Evolutionary conservation across 2,329 filamentous ascomycete genomes (phyloP).

Genomic region (Penicillium sp.): DNA sequence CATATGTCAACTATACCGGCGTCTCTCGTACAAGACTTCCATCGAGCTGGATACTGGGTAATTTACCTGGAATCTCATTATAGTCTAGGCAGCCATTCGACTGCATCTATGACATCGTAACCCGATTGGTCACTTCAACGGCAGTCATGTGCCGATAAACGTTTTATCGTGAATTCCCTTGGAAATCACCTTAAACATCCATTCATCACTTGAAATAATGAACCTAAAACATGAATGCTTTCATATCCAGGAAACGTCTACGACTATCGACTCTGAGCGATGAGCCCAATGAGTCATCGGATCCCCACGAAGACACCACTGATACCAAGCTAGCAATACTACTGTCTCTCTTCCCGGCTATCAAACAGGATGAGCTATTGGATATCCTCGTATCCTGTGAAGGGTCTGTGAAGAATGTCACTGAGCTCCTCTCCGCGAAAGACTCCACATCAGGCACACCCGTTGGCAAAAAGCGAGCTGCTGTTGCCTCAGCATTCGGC

Average conservation of each 20-base stretch:
- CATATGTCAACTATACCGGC: constrained; percentile 12
- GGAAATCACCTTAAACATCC: background rate
- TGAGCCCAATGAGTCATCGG: constrained; percentile 8
- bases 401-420: constrained; percentile 69
- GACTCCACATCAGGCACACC: constrained; percentile 1
- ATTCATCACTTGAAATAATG: background rate
- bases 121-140: constrained; percentile 31
- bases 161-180: no score
- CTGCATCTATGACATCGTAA: background rate
- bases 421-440: constrained; percentile 51
- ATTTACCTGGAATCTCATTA: no score
- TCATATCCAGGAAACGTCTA: constrained; percentile 38
- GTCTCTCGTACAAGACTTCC: constrained; percentile 6
- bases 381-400: constrained; percentile 76
- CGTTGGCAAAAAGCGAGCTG: constrained; percentile 39
- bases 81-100: no score
- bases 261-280: constrained; percentile 17
- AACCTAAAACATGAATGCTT: constrained; percentile 38
- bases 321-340: constrained; percentile 86
- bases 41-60: background rate
- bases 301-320: constrained; percentile 68
- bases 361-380: constrained; percentile 66
- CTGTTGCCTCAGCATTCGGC: constrained; percentile 41
- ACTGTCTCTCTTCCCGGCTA: constrained; percentile 67
- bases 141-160: constrained; percentile 31